phyloP scores from a whole-genome alignment of 2,329 filamentous ascomycete genomes.

The Microsporum audouinii region DNA sequence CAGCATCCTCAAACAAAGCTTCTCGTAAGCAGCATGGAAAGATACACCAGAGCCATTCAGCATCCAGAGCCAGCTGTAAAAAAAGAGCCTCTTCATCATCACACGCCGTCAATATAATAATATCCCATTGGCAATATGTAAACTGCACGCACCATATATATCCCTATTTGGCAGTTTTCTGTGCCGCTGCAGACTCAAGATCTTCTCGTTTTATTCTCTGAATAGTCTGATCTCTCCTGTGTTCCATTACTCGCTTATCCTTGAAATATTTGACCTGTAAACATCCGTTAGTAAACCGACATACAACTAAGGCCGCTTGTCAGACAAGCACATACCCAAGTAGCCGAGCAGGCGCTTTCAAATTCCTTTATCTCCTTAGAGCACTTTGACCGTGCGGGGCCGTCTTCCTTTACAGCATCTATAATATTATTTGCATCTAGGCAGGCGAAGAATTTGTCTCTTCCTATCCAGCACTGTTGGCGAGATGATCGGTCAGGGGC shows the following conservation, averaged over 20 bases:
- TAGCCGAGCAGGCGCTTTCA: constrained; percentile 72
- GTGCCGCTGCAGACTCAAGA: neutral
- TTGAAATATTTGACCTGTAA: constrained; percentile 90
- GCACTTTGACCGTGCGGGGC: constrained; percentile 48
- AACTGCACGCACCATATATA: neutral
- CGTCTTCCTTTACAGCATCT: constrained; percentile 54
- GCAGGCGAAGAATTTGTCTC: constrained; percentile 80
- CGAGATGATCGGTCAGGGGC: constrained; percentile 79
- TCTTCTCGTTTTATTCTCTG: constrained; percentile 64
- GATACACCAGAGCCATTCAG: neutral
- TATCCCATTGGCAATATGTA: neutral
- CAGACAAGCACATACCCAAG: constrained; percentile 59
- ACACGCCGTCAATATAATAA: too few species aligned
- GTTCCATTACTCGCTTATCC: constrained; percentile 85
- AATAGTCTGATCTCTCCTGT: constrained; percentile 70
- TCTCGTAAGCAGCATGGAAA: neutral
- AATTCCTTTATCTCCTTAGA: constrained; percentile 53
- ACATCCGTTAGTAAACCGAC: constrained; percentile 7
- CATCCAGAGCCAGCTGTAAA: neutral
- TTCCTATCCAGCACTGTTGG: constrained; percentile 74
- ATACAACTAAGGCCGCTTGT: neutral
- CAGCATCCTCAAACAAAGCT: neutral
- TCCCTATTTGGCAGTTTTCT: neutral
- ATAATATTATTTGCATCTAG: constrained; percentile 72
- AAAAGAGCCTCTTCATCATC: too few species aligned